Base-by-base conservation (phyloP, 345 rosid species). In the Lepidium sativum region DNA sequence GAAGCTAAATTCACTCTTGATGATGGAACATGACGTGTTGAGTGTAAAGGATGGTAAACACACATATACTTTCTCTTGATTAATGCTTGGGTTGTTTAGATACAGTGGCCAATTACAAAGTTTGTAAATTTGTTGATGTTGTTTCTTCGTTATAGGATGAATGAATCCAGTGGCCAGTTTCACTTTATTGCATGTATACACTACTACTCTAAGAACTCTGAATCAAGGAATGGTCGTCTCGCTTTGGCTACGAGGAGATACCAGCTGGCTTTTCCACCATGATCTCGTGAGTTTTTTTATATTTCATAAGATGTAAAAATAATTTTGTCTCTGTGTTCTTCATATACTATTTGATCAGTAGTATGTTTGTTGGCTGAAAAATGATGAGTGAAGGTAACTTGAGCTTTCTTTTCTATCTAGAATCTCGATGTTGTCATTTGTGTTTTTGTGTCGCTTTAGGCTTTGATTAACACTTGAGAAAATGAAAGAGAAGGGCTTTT, bases 11-110 rank as follows among this genome's bases (percentile, higher is more conserved):
- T 92, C 59, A 39, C 61, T 27, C 66, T 92, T 34, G 96, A 92
- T 47, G 98, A 92, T 67, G 98, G 98, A 68, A 92, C 98, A 0
- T 96, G 98, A 11, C 79, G 82, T 10, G 72, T 92, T 37, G 79
- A 76, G 29, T 86, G 94, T 77, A 78, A 74, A 73, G 84, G 97
- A 92, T 88, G 96, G 96, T 91, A 81, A 43, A 37, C 0, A 17
- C 5, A 14, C 25, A 13, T 1, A 14, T 9, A 21, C 41, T 33
- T 65, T 7, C 9, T 63, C 16, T 41, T 47, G 41, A 39, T 35
- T 16, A 15, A 15, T 9, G 18, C 11, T 25, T 27, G 8, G 49
- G 2, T 25, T 49, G 15, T 38, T 38, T 64, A 8, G n/a, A 11
- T 20, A 3, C 20, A 37, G 9, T 48, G 51, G 43, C 43, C 1